These are phyloP conservation scores for Pleurotus salmoneostramineus DNA, from an alignment of 768 basidiomycete species.

Conservation along the genomic window DNA sequence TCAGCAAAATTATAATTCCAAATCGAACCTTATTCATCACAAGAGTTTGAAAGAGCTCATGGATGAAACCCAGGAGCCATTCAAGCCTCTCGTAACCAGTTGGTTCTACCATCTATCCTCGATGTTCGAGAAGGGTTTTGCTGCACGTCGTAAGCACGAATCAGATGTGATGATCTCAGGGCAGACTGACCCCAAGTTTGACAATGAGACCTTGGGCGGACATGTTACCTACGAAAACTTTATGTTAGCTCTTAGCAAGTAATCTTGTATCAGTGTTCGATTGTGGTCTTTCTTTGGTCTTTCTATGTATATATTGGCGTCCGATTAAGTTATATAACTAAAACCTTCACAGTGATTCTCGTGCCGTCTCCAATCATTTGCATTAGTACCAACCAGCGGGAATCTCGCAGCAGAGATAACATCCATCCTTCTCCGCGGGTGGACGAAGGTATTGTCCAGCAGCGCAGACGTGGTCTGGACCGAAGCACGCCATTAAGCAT, in stretches of 20 bases:
- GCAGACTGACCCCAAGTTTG: too few species aligned
- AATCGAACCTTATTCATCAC: background rate
- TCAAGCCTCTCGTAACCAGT: background rate
- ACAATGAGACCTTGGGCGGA: background rate
- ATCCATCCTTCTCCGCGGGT: background rate
- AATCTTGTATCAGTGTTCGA: too few species aligned
- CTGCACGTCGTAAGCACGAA: background rate
- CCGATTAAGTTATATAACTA: too few species aligned
- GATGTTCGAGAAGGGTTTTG: background rate
- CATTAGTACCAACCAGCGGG: too few species aligned
- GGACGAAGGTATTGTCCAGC: background rate
- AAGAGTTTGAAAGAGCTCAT: background rate
- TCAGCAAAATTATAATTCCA: background rate
- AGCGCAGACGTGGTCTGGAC: background rate
- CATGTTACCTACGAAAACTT: background rate
- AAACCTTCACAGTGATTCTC: too few species aligned
- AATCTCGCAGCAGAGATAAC: background rate
- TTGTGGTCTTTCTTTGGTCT: too few species aligned
- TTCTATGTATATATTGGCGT: too few species aligned
- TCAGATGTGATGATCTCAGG: background rate
- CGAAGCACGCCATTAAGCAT: background rate
- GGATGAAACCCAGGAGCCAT: background rate
- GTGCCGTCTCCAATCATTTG: too few species aligned
- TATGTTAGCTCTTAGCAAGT: too few species aligned
- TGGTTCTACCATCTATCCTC: background rate